phyloP scores from a whole-genome alignment of 345 rosid genomes.

The Arabidopsis suecica region DNA sequence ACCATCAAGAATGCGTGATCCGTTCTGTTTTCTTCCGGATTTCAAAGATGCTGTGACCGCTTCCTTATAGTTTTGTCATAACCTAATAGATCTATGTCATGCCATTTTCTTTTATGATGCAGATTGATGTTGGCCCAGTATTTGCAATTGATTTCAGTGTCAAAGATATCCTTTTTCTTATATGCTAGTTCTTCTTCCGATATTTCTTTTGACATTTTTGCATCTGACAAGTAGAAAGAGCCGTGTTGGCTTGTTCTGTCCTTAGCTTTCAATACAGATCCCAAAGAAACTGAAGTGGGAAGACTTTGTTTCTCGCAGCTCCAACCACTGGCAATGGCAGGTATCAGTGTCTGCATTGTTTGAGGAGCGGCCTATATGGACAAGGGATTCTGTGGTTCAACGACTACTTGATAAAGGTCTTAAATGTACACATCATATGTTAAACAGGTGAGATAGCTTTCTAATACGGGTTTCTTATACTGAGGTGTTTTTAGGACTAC shows the following conservation, averaged over 20 bases:
- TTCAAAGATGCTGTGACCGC: conserved; percentile 1
- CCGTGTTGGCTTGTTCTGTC: conserved; percentile 36
- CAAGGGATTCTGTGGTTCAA: conserved; percentile 70
- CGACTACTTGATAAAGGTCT: conserved; percentile 71
- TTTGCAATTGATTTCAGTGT: conserved; percentile 86
- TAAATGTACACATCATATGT: conserved; percentile 59
- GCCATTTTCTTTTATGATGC: conserved; percentile 47
- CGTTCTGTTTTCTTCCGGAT: not conserved
- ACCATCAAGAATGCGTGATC: not conserved
- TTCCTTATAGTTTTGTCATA: conserved; percentile 3
- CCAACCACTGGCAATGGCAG: conserved; percentile 81
- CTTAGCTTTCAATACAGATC: conserved; percentile 81
- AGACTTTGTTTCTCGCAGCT: conserved; percentile 54
- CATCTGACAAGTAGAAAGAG: conserved; percentile 24
- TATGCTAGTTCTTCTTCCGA: conserved; percentile 8
- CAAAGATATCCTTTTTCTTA: conserved; percentile 78
- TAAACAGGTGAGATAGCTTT: conserved; percentile 66
- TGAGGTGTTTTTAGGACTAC: conserved; percentile 11
- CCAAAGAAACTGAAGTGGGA: conserved; percentile 85
- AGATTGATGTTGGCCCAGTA: conserved; percentile 74
- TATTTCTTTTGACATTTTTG: conserved; percentile 17
- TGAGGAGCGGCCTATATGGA: conserved; percentile 92
- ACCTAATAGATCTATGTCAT: conserved; percentile 8
- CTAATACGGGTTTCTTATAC: not conserved
- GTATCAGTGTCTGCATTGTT: conserved; percentile 76